Percentiles rank a stretch among this genome's conserved stretches.
Evolutionary conservation across 768 basidiomycete species (phyloP).

Genomic region (Hericium alpestre): DNA sequence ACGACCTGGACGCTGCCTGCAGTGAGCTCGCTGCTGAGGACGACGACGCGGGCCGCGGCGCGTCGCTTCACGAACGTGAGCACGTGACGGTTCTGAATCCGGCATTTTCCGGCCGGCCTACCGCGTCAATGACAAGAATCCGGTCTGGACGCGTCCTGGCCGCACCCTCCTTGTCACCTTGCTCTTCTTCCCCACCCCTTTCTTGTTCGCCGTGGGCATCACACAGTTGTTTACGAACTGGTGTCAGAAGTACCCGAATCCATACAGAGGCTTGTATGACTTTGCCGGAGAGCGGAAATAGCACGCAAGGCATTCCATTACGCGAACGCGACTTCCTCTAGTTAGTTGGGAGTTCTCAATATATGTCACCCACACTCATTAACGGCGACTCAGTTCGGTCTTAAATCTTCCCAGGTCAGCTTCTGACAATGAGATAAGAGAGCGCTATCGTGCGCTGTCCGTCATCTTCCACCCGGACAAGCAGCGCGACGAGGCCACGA

Average conservation of each 20-base stretch:
- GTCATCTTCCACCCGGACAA: conserved; percentile 82
- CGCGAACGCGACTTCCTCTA: conserved; percentile 12
- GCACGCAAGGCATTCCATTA: conserved; percentile 4
- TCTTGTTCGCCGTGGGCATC: no score
- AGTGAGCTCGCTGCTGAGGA: no score
- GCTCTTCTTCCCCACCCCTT: no score
- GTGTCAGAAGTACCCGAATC: neutral
- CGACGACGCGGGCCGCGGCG: no score
- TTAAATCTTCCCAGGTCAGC: conserved; percentile 62
- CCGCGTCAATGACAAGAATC: no score
- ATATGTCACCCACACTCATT: neutral
- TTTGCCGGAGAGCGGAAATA: conserved; percentile 1
- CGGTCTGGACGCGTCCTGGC: no score
- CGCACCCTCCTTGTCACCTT: no score
- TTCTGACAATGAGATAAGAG: conserved; percentile 59
- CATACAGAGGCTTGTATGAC: conserved; percentile 7
- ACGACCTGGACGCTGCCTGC: no score
- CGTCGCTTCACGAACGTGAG: no score
- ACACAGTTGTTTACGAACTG: no score
- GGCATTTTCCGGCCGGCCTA: no score
- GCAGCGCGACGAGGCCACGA: conserved; percentile 47
- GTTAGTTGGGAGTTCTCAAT: conserved; percentile 4
- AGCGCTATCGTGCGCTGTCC: conserved; percentile 61
- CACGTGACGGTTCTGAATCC: no score
- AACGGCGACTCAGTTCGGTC: conserved; percentile 35